Evolutionary conservation across 352 stramenopile species (phyloP).

Genomic region (Phytopythium vexans): DNA sequence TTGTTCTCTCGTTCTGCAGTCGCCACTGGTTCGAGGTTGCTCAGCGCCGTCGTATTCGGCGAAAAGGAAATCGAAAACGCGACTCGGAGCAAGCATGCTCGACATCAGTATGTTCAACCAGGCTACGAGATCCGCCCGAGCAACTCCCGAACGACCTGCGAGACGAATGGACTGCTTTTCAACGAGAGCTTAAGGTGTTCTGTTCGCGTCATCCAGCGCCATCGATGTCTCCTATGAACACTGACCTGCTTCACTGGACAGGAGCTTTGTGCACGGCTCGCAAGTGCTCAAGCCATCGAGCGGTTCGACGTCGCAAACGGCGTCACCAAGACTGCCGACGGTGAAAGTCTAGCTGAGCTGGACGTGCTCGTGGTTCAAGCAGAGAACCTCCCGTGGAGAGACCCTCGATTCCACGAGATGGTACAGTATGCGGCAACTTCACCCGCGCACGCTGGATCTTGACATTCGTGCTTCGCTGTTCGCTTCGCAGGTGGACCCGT

Average conservation of each 20-base stretch:
- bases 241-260: conserved; percentile 4
- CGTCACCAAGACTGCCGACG: conserved; percentile 18
- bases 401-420: conserved; percentile 35
- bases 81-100: too few relatives aligned
- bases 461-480: neutral
- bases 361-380: conserved; percentile 39
- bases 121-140: conserved; percentile 20
- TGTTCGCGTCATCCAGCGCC: neutral
- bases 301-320: conserved; percentile 26
- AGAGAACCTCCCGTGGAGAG: conserved; percentile 45
- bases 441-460: neutral
- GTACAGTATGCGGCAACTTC: conserved; percentile 13
- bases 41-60: neutral
- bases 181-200: conserved; percentile 29
- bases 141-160: conserved; percentile 26
- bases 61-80: conserved; percentile 7
- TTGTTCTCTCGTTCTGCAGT: conserved; percentile 48
- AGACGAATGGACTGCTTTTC: conserved; percentile 23
- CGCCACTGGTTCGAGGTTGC: conserved; percentile 58
- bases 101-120: too few relatives aligned
- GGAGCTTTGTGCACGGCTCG: conserved; percentile 19
- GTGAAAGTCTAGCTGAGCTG: conserved; percentile 33
- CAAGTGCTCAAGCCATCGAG: conserved; percentile 15
- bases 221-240: neutral
- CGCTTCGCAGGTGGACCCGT: conserved; percentile 47